phyloP scores from a whole-genome alignment of 2,329 filamentous ascomycete species.

The Nothomitra cinnamomea region DNA sequence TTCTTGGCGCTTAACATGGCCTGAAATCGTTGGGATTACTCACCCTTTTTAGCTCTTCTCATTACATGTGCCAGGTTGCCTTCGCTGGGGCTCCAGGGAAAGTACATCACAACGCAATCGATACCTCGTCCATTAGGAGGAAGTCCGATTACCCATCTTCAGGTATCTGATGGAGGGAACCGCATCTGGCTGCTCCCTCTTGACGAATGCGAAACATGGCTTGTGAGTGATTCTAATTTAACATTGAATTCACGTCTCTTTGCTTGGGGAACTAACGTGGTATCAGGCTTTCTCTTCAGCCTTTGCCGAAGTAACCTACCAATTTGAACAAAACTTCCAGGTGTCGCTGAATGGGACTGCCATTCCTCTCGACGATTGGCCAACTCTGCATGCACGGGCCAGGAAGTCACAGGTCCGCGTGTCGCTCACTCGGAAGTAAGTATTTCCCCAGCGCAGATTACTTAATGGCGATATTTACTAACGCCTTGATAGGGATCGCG shows the following conservation, averaged over 20 bases:
- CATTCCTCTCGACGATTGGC: background rate
- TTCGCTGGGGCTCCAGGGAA: slow-evolving; percentile 19
- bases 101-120: slow-evolving; percentile 18
- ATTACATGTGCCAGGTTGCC: slow-evolving; percentile 27
- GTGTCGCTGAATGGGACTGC: background rate
- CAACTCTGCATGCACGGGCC: background rate
- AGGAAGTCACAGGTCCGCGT: background rate
- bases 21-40: background rate
- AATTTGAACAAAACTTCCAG: background rate
- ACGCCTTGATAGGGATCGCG: background rate
- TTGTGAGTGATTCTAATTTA: too few relatives aligned
- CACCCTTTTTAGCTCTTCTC: slow-evolving; percentile 18
- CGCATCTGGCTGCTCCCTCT: slow-evolving; percentile 24
- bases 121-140: slow-evolving; percentile 15
- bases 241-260: too few relatives aligned
- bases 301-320: background rate
- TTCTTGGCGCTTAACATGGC: background rate
- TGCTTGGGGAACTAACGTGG: background rate
- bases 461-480: too few relatives aligned
- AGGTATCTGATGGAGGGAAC: slow-evolving; percentile 21
- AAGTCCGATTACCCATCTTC: slow-evolving; percentile 13
- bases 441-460: too few relatives aligned
- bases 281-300: background rate
- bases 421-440: background rate
- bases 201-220: slow-evolving; percentile 28